A percentile compares a stretch with the other conserved stretches of the same genome.
phyloP scores from a whole-genome alignment of 805 yeast genomes.

The Candida caryicola region DNA sequence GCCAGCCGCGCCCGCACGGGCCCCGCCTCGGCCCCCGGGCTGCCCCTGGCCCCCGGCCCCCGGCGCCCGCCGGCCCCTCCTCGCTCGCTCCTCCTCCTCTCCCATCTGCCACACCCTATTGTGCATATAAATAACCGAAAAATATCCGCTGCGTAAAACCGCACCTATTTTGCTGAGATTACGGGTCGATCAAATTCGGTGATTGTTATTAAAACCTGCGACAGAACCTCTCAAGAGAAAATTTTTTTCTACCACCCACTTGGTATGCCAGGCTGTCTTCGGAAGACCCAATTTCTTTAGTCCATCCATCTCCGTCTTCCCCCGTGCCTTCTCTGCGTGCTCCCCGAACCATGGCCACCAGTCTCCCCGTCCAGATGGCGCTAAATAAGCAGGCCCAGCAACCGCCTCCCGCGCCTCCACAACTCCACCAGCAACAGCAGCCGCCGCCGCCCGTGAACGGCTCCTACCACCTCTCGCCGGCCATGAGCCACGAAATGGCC shows the following conservation, averaged over 20 bases:
- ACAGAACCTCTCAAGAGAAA: not conserved
- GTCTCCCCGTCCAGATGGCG: conserved; percentile 3
- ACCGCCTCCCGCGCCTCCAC: conserved; percentile 1
- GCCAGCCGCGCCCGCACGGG: not conserved
- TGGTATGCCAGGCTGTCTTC: not conserved
- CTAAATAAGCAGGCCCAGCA: conserved; percentile 3
- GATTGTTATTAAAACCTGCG: not conserved
- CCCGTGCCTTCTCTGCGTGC: not conserved
- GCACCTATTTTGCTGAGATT: not conserved
- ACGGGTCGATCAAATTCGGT: not conserved
- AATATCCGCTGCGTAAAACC: not conserved
- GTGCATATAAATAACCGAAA: not conserved
- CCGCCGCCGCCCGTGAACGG: conserved; percentile 8
- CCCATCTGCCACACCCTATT: not conserved
- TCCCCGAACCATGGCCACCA: not conserved
- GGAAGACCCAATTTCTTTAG: no score
- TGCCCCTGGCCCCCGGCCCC: not conserved
- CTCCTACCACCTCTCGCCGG: conserved; percentile 5
- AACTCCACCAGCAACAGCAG: not conserved
- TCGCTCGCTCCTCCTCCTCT: not conserved
- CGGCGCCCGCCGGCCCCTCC: not conserved
- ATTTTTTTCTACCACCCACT: not conserved
- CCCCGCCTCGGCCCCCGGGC: not conserved
- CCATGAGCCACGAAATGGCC: conserved; percentile 10
- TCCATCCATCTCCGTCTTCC: no score